Conservation (phyloP, 129 eudicot species). For the Flaveria trinervia region DNA sequence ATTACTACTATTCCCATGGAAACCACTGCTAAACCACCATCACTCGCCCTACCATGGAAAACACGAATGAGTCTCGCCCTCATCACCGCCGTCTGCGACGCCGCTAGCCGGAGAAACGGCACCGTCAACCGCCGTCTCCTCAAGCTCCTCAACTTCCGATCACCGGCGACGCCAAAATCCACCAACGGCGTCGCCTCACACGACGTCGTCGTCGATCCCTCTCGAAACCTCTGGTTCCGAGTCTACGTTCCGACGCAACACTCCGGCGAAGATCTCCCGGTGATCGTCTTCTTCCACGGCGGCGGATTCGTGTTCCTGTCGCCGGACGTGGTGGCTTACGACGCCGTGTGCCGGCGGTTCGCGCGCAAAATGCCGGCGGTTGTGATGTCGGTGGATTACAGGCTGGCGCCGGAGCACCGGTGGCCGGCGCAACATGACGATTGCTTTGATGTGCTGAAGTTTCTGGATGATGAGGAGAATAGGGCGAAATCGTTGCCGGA, state of each 20-base stretch:
- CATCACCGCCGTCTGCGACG: conserved; percentile 22
- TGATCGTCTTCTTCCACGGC: conserved; percentile 2
- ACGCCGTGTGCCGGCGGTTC: not conserved
- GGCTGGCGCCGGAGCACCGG: conserved; percentile 6
- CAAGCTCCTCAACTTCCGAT: not conserved
- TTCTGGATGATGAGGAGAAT: conserved; percentile 2
- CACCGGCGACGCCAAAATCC: conserved; percentile 2
- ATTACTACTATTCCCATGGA: not conserved
- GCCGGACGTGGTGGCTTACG: not conserved
- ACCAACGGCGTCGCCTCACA: conserved; percentile 24
- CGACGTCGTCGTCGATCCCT: conserved; percentile 30
- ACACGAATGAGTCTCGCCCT: conserved; percentile 27
- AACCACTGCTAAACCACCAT: not conserved
- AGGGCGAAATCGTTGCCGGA: not conserved
- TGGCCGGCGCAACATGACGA: conserved; percentile 7
- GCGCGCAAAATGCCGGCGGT: conserved; percentile 6
- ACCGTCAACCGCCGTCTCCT: conserved; percentile 51
- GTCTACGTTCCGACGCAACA: not conserved
- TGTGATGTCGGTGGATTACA: not conserved
- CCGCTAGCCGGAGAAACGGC: conserved; percentile 39
- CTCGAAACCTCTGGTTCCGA: conserved; percentile 38
- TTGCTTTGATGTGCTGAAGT: conserved; percentile 5
- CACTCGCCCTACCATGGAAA: conserved; percentile 38
- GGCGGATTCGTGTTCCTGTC: conserved; percentile 1
- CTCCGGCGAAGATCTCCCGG: not conserved